phyloP scores from a whole-genome alignment of 257 asterid species.

The Nyctanthes arbortristis region DNA sequence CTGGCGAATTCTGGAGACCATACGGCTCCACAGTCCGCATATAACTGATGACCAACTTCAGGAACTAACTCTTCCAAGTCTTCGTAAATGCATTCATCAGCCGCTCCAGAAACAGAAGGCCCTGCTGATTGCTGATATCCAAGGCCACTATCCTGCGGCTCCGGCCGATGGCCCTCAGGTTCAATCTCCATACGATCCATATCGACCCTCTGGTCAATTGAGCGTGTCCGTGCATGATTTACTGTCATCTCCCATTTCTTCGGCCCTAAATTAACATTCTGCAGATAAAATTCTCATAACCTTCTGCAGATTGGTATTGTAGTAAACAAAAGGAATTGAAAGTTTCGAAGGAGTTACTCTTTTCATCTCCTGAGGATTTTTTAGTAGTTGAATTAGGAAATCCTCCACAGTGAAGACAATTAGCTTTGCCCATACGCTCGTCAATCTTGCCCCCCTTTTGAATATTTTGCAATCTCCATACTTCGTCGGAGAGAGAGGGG shows the following conservation, averaged over 20 bases:
- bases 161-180: too few relatives aligned
- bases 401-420: conserved; percentile 47
- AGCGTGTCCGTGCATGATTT: conserved; percentile 52
- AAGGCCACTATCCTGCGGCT: too few relatives aligned
- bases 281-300: background rate
- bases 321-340: background rate
- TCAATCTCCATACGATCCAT: too few relatives aligned
- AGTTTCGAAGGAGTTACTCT: conserved; percentile 28
- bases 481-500: conserved; percentile 49
- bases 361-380: conserved; percentile 41
- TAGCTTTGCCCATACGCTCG: conserved; percentile 24
- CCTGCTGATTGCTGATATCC: too few relatives aligned
- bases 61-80: too few relatives aligned
- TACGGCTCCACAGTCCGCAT: too few relatives aligned
- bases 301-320: background rate
- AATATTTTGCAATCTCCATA: conserved; percentile 40
- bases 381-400: conserved; percentile 47
- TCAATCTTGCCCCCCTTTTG: conserved; percentile 25
- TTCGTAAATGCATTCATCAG: too few relatives aligned
- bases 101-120: too few relatives aligned
- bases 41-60: too few relatives aligned
- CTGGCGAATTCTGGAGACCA: too few relatives aligned
- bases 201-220: conserved; percentile 25
- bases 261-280: conserved; percentile 36
- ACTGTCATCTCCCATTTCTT: conserved; percentile 42